A percentile compares a stretch with the other conserved stretches of the same genome.
phyloP scores from a whole-genome alignment of 352 stramenopile species.

The Phytophthora vignae region DNA sequence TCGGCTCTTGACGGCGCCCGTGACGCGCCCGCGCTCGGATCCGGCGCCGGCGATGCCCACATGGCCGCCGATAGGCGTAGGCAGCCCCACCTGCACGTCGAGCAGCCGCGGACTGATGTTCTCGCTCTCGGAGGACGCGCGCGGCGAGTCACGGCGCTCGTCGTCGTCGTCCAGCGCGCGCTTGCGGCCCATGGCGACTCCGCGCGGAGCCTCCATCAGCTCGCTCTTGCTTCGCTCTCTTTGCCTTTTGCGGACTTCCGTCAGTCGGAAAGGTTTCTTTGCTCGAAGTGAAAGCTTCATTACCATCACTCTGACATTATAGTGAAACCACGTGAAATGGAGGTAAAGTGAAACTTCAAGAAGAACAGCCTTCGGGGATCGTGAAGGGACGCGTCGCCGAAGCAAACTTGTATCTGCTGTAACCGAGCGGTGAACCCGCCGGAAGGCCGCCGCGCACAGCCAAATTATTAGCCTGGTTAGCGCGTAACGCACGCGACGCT shows the following conservation, averaged over 20 bases:
- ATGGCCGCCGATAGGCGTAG: background rate
- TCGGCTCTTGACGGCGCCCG: conserved; percentile 40
- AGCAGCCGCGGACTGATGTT: conserved; percentile 27
- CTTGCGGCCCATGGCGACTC: conserved; percentile 36
- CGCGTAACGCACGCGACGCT: conserved; percentile 8
- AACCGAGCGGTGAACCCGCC: background rate
- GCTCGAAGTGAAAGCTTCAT: conserved; percentile 1
- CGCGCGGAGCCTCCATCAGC: conserved; percentile 35
- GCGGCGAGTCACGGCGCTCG: conserved; percentile 13
- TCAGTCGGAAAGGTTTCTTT: conserved; percentile 9
- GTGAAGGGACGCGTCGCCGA: background rate
- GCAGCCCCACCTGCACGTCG: conserved; percentile 26
- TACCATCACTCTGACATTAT: conserved; percentile 1
- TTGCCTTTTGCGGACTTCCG: conserved; percentile 9
- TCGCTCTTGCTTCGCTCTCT: conserved; percentile 1
- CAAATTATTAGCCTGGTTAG: background rate
- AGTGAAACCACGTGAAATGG: background rate
- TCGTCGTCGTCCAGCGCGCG: conserved; percentile 42
- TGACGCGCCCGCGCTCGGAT: conserved; percentile 17
- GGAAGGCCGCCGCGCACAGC: background rate
- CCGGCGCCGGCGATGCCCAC: conserved; percentile 1
- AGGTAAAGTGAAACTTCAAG: conserved; percentile 1
- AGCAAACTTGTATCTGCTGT: background rate
- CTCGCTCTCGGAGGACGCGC: conserved; percentile 25
- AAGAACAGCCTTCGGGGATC: background rate